A percentile compares a stretch with the other conserved stretches of the same genome.
phyloP scores from a whole-genome alignment of 163 green algal genomes.

The Scenedesmus sp. region DNA sequence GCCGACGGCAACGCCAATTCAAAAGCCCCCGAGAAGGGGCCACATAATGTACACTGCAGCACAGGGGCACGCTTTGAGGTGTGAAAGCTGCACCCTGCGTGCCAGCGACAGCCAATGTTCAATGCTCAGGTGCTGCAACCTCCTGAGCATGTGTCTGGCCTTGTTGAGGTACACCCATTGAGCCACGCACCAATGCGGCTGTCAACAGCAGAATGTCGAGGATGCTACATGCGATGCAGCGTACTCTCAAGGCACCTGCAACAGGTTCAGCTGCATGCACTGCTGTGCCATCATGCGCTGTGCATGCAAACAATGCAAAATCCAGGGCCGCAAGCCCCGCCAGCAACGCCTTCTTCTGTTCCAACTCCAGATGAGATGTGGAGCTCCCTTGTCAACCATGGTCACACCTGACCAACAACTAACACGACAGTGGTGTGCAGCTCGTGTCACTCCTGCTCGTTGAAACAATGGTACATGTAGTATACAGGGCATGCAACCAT shows the following conservation, averaged over 20 bases:
- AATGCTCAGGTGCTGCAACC: background rate
- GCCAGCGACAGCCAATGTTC: background rate
- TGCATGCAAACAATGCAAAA: background rate
- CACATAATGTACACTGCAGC: background rate
- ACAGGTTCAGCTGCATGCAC: background rate
- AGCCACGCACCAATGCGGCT: background rate
- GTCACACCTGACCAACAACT: background rate
- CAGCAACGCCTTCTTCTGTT: too few species aligned
- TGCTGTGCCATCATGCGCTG: background rate
- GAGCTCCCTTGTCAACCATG: background rate
- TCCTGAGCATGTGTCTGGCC: background rate
- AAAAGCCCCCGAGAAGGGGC: background rate
- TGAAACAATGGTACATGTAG: background rate
- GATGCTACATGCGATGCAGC: background rate
- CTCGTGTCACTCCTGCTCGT: background rate
- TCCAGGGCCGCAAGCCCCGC: too few species aligned
- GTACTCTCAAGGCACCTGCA: background rate
- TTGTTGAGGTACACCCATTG: background rate
- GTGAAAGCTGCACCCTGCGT: background rate
- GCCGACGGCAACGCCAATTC: background rate
- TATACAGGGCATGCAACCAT: background rate
- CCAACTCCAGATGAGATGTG: background rate
- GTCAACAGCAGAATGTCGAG: background rate
- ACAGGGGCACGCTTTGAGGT: background rate
- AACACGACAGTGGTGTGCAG: background rate